Conservation (phyloP, 2,329 filamentous ascomycete genomes). For the Metarhizium rileyi region DNA sequence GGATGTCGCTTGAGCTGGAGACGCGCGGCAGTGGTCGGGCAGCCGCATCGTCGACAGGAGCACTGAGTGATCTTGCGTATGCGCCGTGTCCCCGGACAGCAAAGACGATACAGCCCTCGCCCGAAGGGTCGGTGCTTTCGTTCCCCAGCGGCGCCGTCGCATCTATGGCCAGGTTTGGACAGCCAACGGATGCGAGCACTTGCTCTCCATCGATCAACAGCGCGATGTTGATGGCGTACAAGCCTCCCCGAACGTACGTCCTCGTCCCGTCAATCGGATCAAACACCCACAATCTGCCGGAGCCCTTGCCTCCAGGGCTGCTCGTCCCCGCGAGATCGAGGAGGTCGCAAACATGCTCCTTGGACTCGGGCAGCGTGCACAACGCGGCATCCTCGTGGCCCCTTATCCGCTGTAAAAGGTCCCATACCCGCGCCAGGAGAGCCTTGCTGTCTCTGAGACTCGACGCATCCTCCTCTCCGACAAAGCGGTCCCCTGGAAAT, state of each 20-base stretch:
- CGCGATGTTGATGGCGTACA: slow-evolving; percentile 49
- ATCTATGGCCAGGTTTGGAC: slow-evolving; percentile 35
- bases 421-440: slow-evolving; percentile 38
- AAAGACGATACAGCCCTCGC: slow-evolving; percentile 40
- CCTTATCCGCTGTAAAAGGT: slow-evolving; percentile 26
- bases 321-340: slow-evolving; percentile 42
- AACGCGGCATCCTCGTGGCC: slow-evolving; percentile 15
- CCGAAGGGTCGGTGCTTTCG: slow-evolving; percentile 30
- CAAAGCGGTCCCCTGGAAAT: slow-evolving; percentile 42
- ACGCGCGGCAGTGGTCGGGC: slow-evolving; percentile 24
- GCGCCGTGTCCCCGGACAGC: slow-evolving; percentile 39
- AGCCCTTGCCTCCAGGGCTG: slow-evolving; percentile 19
- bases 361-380: slow-evolving; percentile 25
- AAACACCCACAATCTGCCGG: slow-evolving; percentile 45
- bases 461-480: slow-evolving; percentile 45
- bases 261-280: slow-evolving; percentile 53
- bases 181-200: slow-evolving; percentile 37
- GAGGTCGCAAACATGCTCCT: slow-evolving; percentile 39
- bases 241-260: slow-evolving; percentile 42
- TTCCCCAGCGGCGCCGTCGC: slow-evolving; percentile 31
- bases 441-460: slow-evolving; percentile 32
- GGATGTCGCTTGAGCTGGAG: slow-evolving; percentile 18
- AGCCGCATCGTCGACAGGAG: slow-evolving; percentile 11
- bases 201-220: slow-evolving; percentile 41
- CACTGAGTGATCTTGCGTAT: slow-evolving; percentile 31